These are phyloP conservation scores for Arthrobotrys pseudoclavata DNA, from an alignment of 2,329 filamentous ascomycete species.

Conservation along the genomic window DNA sequence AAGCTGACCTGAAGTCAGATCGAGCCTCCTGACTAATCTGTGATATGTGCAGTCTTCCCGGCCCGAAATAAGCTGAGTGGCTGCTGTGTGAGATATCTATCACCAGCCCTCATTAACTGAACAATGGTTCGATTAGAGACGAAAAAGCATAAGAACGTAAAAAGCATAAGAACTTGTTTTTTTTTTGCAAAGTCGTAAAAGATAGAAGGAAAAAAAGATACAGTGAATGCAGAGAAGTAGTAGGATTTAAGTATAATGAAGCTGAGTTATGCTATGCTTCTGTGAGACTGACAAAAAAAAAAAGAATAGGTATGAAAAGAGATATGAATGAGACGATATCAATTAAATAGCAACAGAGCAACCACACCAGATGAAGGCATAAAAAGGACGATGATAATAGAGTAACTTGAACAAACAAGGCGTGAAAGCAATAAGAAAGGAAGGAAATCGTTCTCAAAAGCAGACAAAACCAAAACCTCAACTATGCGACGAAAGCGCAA, in stretches of 20 bases:
- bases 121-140: conserved; percentile 37
- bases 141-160: conserved; percentile 10
- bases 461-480: conserved; percentile 30
- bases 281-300: not conserved
- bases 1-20: not conserved
- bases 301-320: conserved; percentile 45
- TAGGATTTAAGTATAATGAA: conserved; percentile 31
- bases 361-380: conserved; percentile 53
- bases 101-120: conserved; percentile 60
- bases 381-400: conserved; percentile 13
- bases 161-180: conserved; percentile 28
- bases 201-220: conserved; percentile 23
- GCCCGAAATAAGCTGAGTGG: conserved; percentile 34
- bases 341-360: conserved; percentile 52
- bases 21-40: not conserved
- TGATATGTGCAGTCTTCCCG: not conserved
- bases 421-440: conserved; percentile 10
- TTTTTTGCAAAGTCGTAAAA: conserved; percentile 39
- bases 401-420: conserved; percentile 7
- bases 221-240: conserved; percentile 38
- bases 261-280: conserved; percentile 36
- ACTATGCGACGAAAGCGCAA: conserved; percentile 50
- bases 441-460: conserved; percentile 49
- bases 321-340: conserved; percentile 37
- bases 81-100: conserved; percentile 36